These are phyloP conservation scores for Protomyces inundatus DNA, from an alignment of 1,139 yeast species.

Conservation along the genomic window DNA sequence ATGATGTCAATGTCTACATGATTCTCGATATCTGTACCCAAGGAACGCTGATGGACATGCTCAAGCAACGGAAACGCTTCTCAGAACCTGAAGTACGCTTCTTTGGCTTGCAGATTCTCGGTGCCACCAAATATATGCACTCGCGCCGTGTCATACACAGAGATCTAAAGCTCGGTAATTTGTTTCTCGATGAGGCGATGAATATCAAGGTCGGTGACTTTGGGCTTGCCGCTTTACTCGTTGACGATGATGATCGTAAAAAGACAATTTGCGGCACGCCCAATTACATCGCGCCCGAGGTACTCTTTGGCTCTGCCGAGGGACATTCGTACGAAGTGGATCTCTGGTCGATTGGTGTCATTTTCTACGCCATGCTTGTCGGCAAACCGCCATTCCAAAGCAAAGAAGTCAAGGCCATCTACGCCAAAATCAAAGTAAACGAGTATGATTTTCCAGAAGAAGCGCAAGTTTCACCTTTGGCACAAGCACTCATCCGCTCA, in stretches of 20 bases:
- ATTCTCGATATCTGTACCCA: slow-evolving; percentile 90
- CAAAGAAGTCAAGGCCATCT: slow-evolving; percentile 86
- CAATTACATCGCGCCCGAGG: slow-evolving; percentile 96
- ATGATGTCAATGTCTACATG: slow-evolving; percentile 86
- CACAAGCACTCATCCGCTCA: slow-evolving; percentile 63
- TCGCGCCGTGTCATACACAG: slow-evolving; percentile 82
- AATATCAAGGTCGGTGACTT: slow-evolving; percentile 89
- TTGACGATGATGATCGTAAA: slow-evolving; percentile 78
- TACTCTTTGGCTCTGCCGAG: slow-evolving; percentile 63
- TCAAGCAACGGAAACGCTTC: slow-evolving; percentile 72
- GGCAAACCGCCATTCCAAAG: slow-evolving; percentile 96
- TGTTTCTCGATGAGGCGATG: slow-evolving; percentile 72
- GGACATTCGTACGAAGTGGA: slow-evolving; percentile 96
- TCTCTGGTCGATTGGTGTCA: slow-evolving; percentile 97
- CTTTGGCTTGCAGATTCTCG: slow-evolving; percentile 87
- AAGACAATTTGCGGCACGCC: slow-evolving; percentile 98
- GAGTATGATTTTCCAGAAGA: slow-evolving; percentile 79
- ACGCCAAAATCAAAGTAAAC: slow-evolving; percentile 80
- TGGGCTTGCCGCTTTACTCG: slow-evolving; percentile 92
- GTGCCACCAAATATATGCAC: slow-evolving; percentile 79
- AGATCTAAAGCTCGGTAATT: slow-evolving; percentile 90
- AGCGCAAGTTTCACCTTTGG: slow-evolving; percentile 63
- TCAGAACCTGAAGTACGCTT: slow-evolving; percentile 89
- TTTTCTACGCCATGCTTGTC: slow-evolving; percentile 85
- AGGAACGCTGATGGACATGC: slow-evolving; percentile 78